Percentiles rank a stretch among this genome's conserved stretches.
Evolutionary conservation across 345 rosid species (phyloP).

Genomic region (Moricandia arvensis): DNA sequence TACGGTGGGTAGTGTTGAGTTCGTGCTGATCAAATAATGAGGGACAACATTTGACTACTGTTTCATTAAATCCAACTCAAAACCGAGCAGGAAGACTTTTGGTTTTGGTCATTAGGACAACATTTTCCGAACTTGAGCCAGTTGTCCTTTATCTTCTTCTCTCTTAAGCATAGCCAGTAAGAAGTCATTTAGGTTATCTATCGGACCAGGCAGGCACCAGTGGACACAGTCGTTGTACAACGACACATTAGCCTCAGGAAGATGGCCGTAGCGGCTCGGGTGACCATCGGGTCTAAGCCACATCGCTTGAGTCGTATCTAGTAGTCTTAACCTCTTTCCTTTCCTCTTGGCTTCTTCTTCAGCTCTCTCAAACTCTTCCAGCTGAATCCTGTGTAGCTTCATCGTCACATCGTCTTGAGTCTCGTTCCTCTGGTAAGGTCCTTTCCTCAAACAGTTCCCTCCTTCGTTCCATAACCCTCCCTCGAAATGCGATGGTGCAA

Average conservation of each 20-base stretch:
- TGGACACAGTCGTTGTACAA: slow-evolving; percentile 86
- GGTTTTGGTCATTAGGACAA: slow-evolving; percentile 19
- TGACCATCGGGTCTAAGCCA: slow-evolving; percentile 83
- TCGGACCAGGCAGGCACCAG: slow-evolving; percentile 94
- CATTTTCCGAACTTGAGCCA: slow-evolving; percentile 36
- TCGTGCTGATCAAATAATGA: slow-evolving; percentile 22
- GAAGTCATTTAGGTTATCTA: slow-evolving; percentile 79
- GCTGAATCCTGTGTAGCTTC: slow-evolving; percentile 62
- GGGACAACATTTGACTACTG: background rate
- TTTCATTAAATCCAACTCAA: background rate
- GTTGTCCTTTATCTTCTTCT: slow-evolving; percentile 55
- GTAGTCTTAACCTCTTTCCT: slow-evolving; percentile 54
- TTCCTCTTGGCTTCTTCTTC: slow-evolving; percentile 50
- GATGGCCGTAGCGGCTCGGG: slow-evolving; percentile 69
- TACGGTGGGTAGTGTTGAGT: background rate
- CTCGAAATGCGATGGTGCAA: slow-evolving; percentile 79
- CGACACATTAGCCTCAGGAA: slow-evolving; percentile 61
- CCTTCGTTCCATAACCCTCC: slow-evolving; percentile 82
- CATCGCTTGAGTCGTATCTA: slow-evolving; percentile 62
- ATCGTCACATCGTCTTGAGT: slow-evolving; percentile 48
- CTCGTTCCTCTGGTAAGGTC: slow-evolving; percentile 58
- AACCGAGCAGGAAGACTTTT: slow-evolving; percentile 7
- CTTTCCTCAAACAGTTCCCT: slow-evolving; percentile 61
- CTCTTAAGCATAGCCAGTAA: slow-evolving; percentile 78
- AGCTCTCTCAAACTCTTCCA: slow-evolving; percentile 70